Evolutionary conservation across 257 asterid species (phyloP).

Genomic region (Apocynum venetum): DNA sequence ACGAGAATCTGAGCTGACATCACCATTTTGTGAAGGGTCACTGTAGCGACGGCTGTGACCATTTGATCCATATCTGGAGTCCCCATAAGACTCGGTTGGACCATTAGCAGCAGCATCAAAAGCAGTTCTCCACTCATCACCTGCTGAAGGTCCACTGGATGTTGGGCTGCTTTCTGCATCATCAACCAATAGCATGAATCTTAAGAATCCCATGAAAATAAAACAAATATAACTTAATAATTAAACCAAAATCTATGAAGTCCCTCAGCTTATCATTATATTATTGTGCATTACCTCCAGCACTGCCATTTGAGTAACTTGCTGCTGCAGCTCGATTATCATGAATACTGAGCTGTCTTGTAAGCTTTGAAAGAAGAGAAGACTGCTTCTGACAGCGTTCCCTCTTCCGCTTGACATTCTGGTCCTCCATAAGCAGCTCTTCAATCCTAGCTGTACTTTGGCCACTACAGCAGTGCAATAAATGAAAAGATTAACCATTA

Average conservation of each 20-base stretch:
- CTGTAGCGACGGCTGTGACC: constrained; percentile 72
- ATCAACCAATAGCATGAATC: not conserved
- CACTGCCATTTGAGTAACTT: constrained; percentile 54
- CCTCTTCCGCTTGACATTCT: constrained; percentile 69
- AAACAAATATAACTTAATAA: not conserved
- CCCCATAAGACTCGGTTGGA: constrained; percentile 43
- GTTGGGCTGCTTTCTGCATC: constrained; percentile 79
- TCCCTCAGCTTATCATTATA: not conserved
- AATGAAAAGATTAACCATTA: constrained; percentile 7
- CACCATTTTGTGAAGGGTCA: constrained; percentile 80
- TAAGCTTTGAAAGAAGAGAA: constrained; percentile 73
- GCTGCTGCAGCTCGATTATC: constrained; percentile 81
- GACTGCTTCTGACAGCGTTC: constrained; percentile 78
- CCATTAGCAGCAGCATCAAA: constrained; percentile 87
- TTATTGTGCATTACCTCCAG: constrained; percentile 44
- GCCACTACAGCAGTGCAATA: constrained; percentile 38
- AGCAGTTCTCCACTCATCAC: constrained; percentile 96
- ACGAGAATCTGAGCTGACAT: constrained; percentile 42
- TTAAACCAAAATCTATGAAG: not conserved
- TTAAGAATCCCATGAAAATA: not conserved
- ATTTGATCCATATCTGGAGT: constrained; percentile 50
- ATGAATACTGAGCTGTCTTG: constrained; percentile 69
- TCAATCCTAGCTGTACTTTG: constrained; percentile 73
- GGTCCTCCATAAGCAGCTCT: constrained; percentile 88
- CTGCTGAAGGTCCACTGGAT: constrained; percentile 57